Conservation (phyloP, 352 stramenopile species). For the Pythium monospermum region DNA sequence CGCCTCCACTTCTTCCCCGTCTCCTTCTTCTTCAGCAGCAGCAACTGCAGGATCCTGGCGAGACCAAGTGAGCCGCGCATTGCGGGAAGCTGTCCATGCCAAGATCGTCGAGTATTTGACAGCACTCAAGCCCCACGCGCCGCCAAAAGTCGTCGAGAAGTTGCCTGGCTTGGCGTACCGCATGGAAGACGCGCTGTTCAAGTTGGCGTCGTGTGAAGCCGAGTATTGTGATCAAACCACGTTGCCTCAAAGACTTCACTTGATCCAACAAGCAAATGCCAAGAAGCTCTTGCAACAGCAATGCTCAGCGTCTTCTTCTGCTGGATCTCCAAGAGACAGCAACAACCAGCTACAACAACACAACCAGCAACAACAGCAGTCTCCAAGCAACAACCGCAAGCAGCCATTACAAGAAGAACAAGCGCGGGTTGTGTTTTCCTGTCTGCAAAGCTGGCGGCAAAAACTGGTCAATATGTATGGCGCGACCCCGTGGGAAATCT, state of each 20-base stretch:
- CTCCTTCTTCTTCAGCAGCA: no score
- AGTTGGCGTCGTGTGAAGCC: constrained; percentile 56
- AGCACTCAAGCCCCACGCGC: constrained; percentile 92
- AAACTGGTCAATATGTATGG: constrained; percentile 74
- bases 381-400: no score
- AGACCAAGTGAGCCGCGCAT: constrained; percentile 18
- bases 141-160: constrained; percentile 93
- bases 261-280: constrained; percentile 68
- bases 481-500: constrained; percentile 62
- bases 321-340: constrained; percentile 18
- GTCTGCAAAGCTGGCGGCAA: constrained; percentile 72
- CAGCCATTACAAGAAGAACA: constrained; percentile 56
- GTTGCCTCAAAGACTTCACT: constrained; percentile 90
- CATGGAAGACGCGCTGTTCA: constrained; percentile 94
- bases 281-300: constrained; percentile 62
- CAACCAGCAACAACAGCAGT: not conserved
- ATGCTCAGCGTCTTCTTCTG: no score
- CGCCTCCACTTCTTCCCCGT: no score
- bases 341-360: no score
- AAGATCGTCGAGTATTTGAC: constrained; percentile 90
- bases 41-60: constrained; percentile 23
- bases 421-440: constrained; percentile 52
- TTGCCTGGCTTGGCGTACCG: constrained; percentile 94
- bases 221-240: constrained; percentile 92
- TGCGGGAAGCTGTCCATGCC: constrained; percentile 42